A percentile compares a stretch with the other conserved stretches of the same genome.
Evolutionary conservation across 2,329 filamentous ascomycete species (phyloP).

Genomic region (Apiospora phragmitis): DNA sequence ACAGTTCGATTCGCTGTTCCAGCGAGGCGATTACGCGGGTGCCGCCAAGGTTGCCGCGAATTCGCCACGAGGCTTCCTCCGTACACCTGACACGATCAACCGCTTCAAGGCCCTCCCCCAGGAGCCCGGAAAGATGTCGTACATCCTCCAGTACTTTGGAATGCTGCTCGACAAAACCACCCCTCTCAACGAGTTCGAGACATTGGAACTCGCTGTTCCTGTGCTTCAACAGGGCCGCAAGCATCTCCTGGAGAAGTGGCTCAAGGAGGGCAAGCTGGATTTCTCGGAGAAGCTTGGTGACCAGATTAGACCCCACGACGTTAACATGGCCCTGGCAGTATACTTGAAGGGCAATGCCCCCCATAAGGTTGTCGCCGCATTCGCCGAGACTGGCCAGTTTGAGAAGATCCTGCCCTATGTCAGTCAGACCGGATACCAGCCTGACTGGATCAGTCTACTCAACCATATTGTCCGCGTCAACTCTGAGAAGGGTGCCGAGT

Average conservation of each 20-base stretch:
- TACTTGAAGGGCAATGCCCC: slow-evolving; percentile 90
- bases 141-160: slow-evolving; percentile 96
- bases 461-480: slow-evolving; percentile 91
- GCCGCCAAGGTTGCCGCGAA: slow-evolving; percentile 96
- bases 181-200: slow-evolving; percentile 86
- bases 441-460: slow-evolving; percentile 91
- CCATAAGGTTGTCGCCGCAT: slow-evolving; percentile 91
- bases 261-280: slow-evolving; percentile 92
- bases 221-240: slow-evolving; percentile 93
- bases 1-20: slow-evolving; percentile 88
- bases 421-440: slow-evolving; percentile 80
- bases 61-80: slow-evolving; percentile 92
- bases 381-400: slow-evolving; percentile 94
- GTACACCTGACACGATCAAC: slow-evolving; percentile 93
- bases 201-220: slow-evolving; percentile 87
- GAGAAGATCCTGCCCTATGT: slow-evolving; percentile 95
- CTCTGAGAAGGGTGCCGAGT: slow-evolving; percentile 91
- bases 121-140: slow-evolving; percentile 83
- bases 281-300: slow-evolving; percentile 97
- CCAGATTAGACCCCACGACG: slow-evolving; percentile 84
- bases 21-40: slow-evolving; percentile 76
- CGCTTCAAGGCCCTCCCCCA: slow-evolving; percentile 86
- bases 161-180: slow-evolving; percentile 93
- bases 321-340: slow-evolving; percentile 82
- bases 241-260: slow-evolving; percentile 96